Percentiles rank a stretch among this genome's conserved stretches.
Conservation (phyloP, 441 rosid species). For the Erodium moschatum region DNA sequence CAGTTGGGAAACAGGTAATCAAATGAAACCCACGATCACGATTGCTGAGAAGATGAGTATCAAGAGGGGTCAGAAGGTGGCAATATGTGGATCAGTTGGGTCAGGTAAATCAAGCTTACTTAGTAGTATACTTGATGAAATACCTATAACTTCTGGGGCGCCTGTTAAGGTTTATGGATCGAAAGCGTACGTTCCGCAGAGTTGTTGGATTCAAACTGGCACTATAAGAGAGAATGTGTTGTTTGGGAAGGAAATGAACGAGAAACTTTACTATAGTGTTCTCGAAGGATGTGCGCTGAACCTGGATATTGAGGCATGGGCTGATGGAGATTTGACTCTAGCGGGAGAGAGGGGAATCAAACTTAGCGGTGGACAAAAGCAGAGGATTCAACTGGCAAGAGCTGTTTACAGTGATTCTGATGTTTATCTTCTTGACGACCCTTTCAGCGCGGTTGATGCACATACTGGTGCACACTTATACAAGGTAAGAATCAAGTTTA, state of each 20-base stretch:
- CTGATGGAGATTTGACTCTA: slow-evolving; percentile 72
- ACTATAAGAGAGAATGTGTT: slow-evolving; percentile 75
- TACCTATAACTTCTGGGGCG: slow-evolving; percentile 56
- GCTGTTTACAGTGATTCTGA: slow-evolving; percentile 56
- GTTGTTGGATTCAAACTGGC: slow-evolving; percentile 84
- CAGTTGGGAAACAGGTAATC: slow-evolving; percentile 34
- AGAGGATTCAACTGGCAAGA: slow-evolving; percentile 60
- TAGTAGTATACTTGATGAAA: slow-evolving; percentile 72
- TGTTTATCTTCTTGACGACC: slow-evolving; percentile 73
- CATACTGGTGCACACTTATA: slow-evolving; percentile 90
- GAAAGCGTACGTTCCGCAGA: slow-evolving; percentile 86
- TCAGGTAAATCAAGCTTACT: slow-evolving; percentile 91
- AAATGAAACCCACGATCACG: slow-evolving; percentile 30
- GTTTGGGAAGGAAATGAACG: slow-evolving; percentile 57
- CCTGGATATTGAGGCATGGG: slow-evolving; percentile 73
- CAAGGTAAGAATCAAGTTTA: slow-evolving; percentile 27
- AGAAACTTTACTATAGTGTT: slow-evolving; percentile 43
- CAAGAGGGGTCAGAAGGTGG: slow-evolving; percentile 61
- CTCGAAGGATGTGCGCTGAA: slow-evolving; percentile 69
- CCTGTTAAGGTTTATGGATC: slow-evolving; percentile 66
- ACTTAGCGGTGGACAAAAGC: slow-evolving; percentile 72
- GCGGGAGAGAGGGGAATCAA: slow-evolving; percentile 80
- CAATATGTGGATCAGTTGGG: slow-evolving; percentile 86
- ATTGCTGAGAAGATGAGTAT: slow-evolving; percentile 32
- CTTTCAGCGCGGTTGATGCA: slow-evolving; percentile 97